These are phyloP conservation scores for Dipteronia dyeriana DNA, from an alignment of 345 rosid genomes.

Conservation along the genomic window DNA sequence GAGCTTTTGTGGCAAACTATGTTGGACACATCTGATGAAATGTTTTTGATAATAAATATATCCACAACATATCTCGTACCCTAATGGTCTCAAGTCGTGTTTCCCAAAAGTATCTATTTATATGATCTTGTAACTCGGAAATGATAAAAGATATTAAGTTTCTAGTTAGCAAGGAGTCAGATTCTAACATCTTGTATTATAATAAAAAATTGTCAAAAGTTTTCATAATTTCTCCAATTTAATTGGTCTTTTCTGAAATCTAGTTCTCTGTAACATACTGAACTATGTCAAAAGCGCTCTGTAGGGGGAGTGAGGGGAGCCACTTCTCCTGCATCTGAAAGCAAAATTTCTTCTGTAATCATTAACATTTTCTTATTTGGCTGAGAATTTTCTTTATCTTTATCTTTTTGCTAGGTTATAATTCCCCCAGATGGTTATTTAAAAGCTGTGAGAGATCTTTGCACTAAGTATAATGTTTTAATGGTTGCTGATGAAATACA, in stretches of 20 bases:
- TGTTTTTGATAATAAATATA: neutral
- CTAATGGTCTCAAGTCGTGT: neutral
- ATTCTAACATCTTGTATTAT: neutral
- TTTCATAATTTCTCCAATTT: neutral
- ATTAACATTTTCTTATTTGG: neutral
- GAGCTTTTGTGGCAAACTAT: neutral
- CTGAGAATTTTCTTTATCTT: neutral
- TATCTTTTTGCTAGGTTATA: slow-evolving; percentile 50
- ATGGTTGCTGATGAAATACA: slow-evolving; percentile 99
- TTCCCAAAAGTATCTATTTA: neutral
- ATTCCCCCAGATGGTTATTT: slow-evolving; percentile 89
- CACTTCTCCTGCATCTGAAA: slow-evolving; percentile 7
- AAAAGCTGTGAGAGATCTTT: slow-evolving; percentile 79
- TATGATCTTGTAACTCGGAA: neutral
- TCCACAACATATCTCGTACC: neutral
- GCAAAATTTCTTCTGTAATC: neutral
- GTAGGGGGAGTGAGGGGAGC: neutral
- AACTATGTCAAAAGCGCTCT: neutral
- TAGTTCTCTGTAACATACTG: neutral
- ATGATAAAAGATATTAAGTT: neutral
- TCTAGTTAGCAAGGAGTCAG: neutral
- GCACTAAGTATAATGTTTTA: slow-evolving; percentile 70
- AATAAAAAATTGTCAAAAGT: neutral
- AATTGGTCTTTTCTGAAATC: neutral
- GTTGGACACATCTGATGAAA: neutral